Evolutionary conservation across 1,284 basidiomycete species (phyloP).

Genomic region (Xerocomus amazonicus): DNA sequence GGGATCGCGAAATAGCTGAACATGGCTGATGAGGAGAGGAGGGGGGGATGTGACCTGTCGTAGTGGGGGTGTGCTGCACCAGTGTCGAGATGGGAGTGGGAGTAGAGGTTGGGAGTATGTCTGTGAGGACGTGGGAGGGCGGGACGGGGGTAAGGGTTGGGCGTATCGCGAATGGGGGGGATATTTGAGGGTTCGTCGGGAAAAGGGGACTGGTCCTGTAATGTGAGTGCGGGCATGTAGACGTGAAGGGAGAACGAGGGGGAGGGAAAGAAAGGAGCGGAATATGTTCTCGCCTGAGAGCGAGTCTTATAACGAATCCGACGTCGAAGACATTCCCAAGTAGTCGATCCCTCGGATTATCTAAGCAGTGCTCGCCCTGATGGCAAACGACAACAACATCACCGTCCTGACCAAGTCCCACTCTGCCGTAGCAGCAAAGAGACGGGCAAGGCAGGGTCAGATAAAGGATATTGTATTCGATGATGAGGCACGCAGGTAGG

Average conservation of each 20-base stretch:
- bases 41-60: slow-evolving; percentile 19
- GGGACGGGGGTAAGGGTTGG: slow-evolving; percentile 25
- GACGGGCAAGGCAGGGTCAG: slow-evolving; percentile 51
- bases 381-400: slow-evolving; percentile 41
- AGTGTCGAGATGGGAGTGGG: slow-evolving; percentile 35
- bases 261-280: slow-evolving; percentile 18
- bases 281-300: slow-evolving; percentile 38
- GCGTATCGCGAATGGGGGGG: slow-evolving; percentile 5
- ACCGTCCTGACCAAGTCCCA: slow-evolving; percentile 58
- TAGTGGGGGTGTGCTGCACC: slow-evolving; percentile 5
- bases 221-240: slow-evolving; percentile 30
- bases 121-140: slow-evolving; percentile 16
- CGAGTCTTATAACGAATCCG: slow-evolving; percentile 33
- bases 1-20: slow-evolving; percentile 24
- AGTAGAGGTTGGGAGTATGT: slow-evolving; percentile 17
- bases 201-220: slow-evolving; percentile 2
- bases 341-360: slow-evolving; percentile 32
- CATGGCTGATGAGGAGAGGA: slow-evolving; percentile 21
- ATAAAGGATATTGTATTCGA: slow-evolving; percentile 74
- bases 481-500: slow-evolving; percentile 67
- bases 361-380: slow-evolving; percentile 15
- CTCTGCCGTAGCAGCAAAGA: slow-evolving; percentile 58
- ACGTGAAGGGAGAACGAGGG: slow-evolving; percentile 1
- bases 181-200: slow-evolving; percentile 4
- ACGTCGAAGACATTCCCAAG: slow-evolving; percentile 31